phyloP scores from a whole-genome alignment of 257 asterid species.

The Ilex asprella region DNA sequence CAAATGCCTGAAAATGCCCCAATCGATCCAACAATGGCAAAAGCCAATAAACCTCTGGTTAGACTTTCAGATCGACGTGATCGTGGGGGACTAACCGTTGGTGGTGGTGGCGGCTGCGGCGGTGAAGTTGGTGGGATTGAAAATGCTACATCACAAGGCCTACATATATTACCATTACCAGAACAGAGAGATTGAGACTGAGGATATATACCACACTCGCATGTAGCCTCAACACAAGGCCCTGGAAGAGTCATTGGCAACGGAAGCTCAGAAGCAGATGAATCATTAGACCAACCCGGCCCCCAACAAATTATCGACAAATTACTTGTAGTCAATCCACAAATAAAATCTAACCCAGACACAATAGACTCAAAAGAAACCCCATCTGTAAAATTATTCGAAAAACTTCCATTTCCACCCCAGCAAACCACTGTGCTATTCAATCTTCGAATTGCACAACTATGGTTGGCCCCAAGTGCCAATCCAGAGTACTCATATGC shows the following conservation, averaged over 20 bases:
- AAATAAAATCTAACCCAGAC: conserved; percentile 11
- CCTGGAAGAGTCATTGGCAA: conserved; percentile 11
- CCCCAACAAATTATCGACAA: conserved; percentile 17
- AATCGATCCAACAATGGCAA: conserved; percentile 59
- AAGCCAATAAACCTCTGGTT: conserved; percentile 52
- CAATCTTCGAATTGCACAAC: conserved; percentile 6
- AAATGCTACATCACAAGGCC: conserved; percentile 48
- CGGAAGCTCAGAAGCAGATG: conserved; percentile 7
- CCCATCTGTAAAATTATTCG: neutral
- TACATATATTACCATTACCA: conserved; percentile 68
- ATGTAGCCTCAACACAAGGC: conserved; percentile 19
- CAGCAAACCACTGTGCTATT: conserved; percentile 10
- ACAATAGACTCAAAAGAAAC: conserved; percentile 12
- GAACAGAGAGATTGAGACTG: conserved; percentile 52
- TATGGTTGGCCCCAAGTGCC: conserved; percentile 12
- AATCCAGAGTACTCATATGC: conserved; percentile 9
- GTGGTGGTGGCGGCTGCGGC: conserved; percentile 2
- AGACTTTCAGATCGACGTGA: conserved; percentile 32
- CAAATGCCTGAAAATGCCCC: conserved; percentile 75
- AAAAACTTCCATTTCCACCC: conserved; percentile 10
- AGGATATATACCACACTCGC: conserved; percentile 65
- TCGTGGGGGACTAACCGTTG: conserved; percentile 6
- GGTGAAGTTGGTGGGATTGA: conserved; percentile 15
- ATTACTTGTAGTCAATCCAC: conserved; percentile 14
- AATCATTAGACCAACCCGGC: conserved; percentile 7